Conservation (phyloP, 2,329 filamentous ascomycete genomes). For the Plenodomus biglobosus region DNA sequence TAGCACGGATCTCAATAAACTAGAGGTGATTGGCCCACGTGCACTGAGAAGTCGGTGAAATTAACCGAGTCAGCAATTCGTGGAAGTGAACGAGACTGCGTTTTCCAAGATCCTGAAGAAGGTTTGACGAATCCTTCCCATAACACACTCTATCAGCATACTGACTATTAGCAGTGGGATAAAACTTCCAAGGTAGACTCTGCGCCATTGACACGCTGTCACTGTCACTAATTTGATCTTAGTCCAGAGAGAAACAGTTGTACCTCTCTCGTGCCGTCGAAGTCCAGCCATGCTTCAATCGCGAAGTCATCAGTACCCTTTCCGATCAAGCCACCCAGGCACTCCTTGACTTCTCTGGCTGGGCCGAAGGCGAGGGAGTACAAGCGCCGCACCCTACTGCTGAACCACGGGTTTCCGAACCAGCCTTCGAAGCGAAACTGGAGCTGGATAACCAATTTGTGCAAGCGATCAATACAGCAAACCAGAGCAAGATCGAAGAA, state of each 20-base stretch:
- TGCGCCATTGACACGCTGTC: slow-evolving; percentile 15
- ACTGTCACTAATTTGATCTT: slow-evolving; percentile 35
- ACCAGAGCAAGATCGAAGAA: slow-evolving; percentile 74
- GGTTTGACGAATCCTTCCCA: slow-evolving; percentile 48
- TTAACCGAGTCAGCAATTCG: slow-evolving; percentile 71
- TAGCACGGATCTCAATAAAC: slow-evolving; percentile 92
- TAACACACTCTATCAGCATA: slow-evolving; percentile 6
- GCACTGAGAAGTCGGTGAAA: slow-evolving; percentile 8
- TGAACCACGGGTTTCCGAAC: slow-evolving; percentile 36
- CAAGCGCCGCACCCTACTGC: slow-evolving; percentile 56
- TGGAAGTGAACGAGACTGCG: slow-evolving; percentile 95
- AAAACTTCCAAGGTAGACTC: slow-evolving; percentile 84
- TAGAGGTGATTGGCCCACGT: slow-evolving; percentile 59
- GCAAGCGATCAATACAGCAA: slow-evolving; percentile 82
- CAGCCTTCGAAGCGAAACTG: slow-evolving; percentile 68
- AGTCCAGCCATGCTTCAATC: slow-evolving; percentile 97
- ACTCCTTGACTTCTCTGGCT: slow-evolving; percentile 88
- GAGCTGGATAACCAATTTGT: slow-evolving; percentile 87
- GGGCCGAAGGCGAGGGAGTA: slow-evolving; percentile 94
- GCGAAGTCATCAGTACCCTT: slow-evolving; percentile 92
- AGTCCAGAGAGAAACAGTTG: slow-evolving; percentile 94
- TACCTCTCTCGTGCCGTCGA: slow-evolving; percentile 95
- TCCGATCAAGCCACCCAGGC: slow-evolving; percentile 98
- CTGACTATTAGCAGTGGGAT: slow-evolving; percentile 72
- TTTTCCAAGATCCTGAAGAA: slow-evolving; percentile 99